phyloP scores from a whole-genome alignment of 306 rosid genomes.

The Rosa rugosa region DNA sequence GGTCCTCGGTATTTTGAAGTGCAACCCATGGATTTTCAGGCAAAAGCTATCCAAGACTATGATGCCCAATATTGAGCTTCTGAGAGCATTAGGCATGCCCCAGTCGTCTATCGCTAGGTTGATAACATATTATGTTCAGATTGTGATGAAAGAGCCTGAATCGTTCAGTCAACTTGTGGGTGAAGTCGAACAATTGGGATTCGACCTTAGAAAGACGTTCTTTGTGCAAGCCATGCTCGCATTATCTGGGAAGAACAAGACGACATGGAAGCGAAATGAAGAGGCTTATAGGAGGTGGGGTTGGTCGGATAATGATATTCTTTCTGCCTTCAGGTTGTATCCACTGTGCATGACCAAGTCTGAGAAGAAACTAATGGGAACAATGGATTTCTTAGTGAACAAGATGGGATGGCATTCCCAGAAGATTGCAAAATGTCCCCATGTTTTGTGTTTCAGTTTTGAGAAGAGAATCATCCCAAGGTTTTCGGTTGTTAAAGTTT shows the following conservation, averaged over 20 bases:
- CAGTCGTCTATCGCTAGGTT: not conserved
- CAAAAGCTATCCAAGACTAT: not conserved
- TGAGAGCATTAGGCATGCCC: no score
- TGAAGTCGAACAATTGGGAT: slow-evolving; percentile 25
- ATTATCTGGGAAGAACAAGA: no score
- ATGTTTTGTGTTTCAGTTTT: slow-evolving; percentile 13
- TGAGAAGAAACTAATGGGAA: slow-evolving; percentile 23
- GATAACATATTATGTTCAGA: accelerated
- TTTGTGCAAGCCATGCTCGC: not conserved
- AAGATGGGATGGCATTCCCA: slow-evolving; percentile 1
- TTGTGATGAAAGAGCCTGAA: slow-evolving; percentile 4
- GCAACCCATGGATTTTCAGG: not conserved
- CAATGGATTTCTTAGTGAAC: slow-evolving; percentile 25
- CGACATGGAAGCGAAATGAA: not conserved
- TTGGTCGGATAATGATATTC: slow-evolving; percentile 27
- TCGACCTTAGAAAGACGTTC: not conserved
- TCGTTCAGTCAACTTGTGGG: slow-evolving; percentile 8
- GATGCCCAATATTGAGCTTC: no score
- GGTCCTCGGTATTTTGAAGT: slow-evolving; percentile 14
- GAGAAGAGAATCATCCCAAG: slow-evolving; percentile 33
- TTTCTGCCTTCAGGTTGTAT: slow-evolving; percentile 13
- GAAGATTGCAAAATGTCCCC: not conserved
- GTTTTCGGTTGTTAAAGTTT: slow-evolving; percentile 25
- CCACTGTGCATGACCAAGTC: slow-evolving; percentile 25
- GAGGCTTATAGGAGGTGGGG: slow-evolving; percentile 16